These are phyloP conservation scores for Ormosia emarginata DNA, from an alignment of 306 rosid genomes.

Conservation along the genomic window DNA sequence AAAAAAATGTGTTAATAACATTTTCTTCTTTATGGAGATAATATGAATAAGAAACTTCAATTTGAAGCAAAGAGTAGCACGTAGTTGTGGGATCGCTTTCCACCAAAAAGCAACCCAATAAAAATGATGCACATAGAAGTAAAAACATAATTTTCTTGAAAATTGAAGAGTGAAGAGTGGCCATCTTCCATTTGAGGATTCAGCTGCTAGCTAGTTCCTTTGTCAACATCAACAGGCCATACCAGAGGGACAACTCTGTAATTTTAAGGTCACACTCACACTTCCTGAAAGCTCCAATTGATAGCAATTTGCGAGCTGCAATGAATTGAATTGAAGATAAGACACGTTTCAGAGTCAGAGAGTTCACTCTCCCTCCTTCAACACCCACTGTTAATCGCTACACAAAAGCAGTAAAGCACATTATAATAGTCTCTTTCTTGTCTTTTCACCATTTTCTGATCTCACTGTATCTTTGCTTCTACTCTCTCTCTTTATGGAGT, in stretches of 20 bases:
- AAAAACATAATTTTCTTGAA: no score
- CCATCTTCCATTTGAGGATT: conserved; percentile 13
- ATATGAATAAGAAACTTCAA: conserved; percentile 29
- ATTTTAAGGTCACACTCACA: conserved; percentile 13
- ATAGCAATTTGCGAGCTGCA: conserved; percentile 37
- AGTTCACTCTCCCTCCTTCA: background rate
- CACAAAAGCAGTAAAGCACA: background rate
- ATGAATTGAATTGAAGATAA: conserved; percentile 2
- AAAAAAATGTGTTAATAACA: no score
- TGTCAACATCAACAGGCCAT: conserved; percentile 41
- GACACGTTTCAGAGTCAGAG: conserved; percentile 12
- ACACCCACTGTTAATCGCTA: background rate
- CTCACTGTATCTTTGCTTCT: conserved; percentile 45
- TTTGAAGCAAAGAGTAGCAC: conserved; percentile 28
- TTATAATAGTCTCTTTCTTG: conserved; percentile 22
- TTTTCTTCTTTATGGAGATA: no score
- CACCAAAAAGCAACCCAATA: background rate
- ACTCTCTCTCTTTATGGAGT: conserved; percentile 27
- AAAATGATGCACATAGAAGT: background rate
- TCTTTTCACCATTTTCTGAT: background rate
- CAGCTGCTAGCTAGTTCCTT: background rate
- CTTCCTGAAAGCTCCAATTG: background rate
- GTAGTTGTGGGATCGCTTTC: conserved; percentile 2
- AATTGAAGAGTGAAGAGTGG: background rate
- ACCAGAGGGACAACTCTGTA: conserved; percentile 19